These are phyloP conservation scores for Colletotrichum sp. DNA, from an alignment of 2,329 filamentous ascomycete species.

Conservation along the genomic window DNA sequence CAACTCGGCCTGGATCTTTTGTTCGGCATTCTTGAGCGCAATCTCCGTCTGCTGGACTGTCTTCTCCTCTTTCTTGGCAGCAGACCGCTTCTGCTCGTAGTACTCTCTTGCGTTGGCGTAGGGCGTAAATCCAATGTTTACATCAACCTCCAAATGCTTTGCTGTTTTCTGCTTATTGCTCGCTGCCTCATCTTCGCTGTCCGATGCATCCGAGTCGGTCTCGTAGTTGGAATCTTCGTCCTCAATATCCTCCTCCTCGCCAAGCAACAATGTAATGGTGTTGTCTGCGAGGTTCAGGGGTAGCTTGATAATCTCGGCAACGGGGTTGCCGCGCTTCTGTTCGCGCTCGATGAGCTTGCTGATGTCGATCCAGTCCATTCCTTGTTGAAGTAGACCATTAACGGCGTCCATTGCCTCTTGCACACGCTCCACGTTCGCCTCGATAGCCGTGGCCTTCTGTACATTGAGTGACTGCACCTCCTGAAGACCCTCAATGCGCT, in stretches of 20 bases:
- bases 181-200: constrained; percentile 51
- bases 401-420: constrained; percentile 93
- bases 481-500: constrained; percentile 83
- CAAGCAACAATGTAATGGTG: constrained; percentile 79
- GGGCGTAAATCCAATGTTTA: constrained; percentile 81
- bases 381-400: constrained; percentile 88
- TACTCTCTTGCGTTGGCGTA: constrained; percentile 93
- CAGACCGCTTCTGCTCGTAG: constrained; percentile 85
- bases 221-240: constrained; percentile 66
- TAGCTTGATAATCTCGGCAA: constrained; percentile 85
- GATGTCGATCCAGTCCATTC: constrained; percentile 98
- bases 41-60: constrained; percentile 81
- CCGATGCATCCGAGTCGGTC: constrained; percentile 69
- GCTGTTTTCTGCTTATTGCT: constrained; percentile 44
- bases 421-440: constrained; percentile 88
- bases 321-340: constrained; percentile 79
- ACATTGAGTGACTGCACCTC: constrained; percentile 82
- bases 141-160: constrained; percentile 74
- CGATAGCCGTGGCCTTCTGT: constrained; percentile 87
- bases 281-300: constrained; percentile 93
- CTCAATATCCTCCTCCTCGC: constrained; percentile 70
- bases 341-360: constrained; percentile 87
- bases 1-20: constrained; percentile 84
- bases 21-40: constrained; percentile 88
- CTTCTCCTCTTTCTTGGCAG: constrained; percentile 86